Evolutionary conservation across 2,329 filamentous ascomycete species (phyloP).

Genomic region (Sporothrix phasma): DNA sequence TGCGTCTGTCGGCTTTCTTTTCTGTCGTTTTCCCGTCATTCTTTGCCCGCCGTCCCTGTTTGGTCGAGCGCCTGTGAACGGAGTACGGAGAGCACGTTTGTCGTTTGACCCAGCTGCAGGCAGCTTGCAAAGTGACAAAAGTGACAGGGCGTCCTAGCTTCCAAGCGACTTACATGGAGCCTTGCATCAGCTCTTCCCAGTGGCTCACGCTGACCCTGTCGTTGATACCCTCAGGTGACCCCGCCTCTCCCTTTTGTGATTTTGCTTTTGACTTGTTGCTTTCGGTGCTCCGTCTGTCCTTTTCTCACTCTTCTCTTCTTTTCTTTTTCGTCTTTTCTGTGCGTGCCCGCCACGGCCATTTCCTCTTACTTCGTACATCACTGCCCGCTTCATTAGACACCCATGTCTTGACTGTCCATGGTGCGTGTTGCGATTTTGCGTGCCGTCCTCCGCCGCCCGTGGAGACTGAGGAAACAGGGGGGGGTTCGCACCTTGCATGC

Average conservation of each 20-base stretch:
- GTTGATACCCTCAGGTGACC: neutral
- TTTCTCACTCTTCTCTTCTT: no score
- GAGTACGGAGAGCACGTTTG: neutral
- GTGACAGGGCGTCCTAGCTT: neutral
- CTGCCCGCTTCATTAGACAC: neutral
- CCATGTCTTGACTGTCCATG: neutral
- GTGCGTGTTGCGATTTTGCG: neutral
- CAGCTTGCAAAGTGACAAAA: neutral
- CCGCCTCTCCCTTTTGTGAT: slow-evolving; percentile 1
- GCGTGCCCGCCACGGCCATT: neutral
- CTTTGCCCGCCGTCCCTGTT: neutral
- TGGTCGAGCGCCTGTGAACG: neutral
- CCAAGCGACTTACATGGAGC: neutral
- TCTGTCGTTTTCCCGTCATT: neutral
- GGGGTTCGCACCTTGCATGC: slow-evolving; percentile 5
- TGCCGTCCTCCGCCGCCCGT: neutral
- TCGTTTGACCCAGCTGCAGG: neutral
- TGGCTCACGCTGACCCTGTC: neutral
- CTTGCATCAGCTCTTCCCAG: neutral
- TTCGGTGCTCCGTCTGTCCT: neutral
- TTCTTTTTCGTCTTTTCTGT: neutral
- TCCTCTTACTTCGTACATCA: neutral
- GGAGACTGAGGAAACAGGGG: neutral
- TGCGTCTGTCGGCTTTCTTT: slow-evolving; percentile 1
- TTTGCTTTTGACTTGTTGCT: neutral